These are phyloP conservation scores for Skeletonema grethae DNA, from an alignment of 108 stramenopile genomes.

Conservation along the genomic window DNA sequence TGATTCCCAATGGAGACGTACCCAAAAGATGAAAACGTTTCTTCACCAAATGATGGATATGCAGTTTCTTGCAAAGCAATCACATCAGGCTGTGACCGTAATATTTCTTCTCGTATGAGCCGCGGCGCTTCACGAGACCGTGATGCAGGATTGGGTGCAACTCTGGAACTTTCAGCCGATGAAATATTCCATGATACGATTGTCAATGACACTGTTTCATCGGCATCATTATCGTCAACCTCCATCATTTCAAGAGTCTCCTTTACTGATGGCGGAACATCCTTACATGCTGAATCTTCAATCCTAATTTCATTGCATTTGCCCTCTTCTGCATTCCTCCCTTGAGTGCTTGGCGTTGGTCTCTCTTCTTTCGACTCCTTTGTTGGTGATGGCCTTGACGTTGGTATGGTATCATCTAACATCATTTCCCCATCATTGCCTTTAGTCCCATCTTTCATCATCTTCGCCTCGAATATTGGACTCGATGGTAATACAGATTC, in stretches of 20 bases:
- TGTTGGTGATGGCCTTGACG: background rate
- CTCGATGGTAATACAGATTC: no score
- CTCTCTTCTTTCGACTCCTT: background rate
- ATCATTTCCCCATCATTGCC: background rate
- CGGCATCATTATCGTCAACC: background rate
- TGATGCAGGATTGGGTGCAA: constrained; percentile 4
- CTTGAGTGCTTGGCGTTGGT: background rate
- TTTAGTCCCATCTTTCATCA: background rate
- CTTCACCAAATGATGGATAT: background rate
- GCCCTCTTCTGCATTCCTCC: background rate
- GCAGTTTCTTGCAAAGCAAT: constrained; percentile 31
- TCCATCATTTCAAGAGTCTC: background rate
- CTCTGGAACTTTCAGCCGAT: constrained; percentile 16
- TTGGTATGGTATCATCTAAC: background rate
- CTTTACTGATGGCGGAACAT: background rate
- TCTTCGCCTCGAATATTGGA: background rate
- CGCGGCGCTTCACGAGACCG: constrained; percentile 12
- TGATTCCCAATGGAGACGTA: constrained; percentile 26
- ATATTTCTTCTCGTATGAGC: constrained; percentile 15
- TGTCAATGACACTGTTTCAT: background rate
- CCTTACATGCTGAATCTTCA: background rate
- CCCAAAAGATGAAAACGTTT: background rate
- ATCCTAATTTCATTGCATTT: background rate
- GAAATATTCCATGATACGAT: constrained; percentile 37
- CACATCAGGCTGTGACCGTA: constrained; percentile 6